Base-by-base conservation (phyloP, 108 stramenopile genomes). In the Nitzschia palea region DNA sequence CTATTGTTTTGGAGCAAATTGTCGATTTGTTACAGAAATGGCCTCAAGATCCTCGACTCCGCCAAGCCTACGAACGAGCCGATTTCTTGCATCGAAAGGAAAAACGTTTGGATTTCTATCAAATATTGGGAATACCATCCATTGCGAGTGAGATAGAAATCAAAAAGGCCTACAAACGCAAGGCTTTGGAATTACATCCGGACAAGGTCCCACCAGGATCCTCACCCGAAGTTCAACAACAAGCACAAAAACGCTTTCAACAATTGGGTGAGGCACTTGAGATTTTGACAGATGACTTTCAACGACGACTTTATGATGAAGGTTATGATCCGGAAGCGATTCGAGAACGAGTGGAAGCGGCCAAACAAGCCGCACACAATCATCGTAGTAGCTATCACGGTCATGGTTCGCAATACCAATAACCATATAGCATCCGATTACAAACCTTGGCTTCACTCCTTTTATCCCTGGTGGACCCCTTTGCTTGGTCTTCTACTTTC, bases 111-210 rank as follows among this genome's bases (percentile, higher is more conserved):
- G 71, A 83, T 36, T 83, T 67, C 55, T 87, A 87, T 61, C 29
- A 65, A 12, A 14, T 80, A 4, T 57, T 87, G 33, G 71, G 58
- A 9, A 65, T 79, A 1, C 55, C 73, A 0, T 14, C 55, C 0
- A 45, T 82, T 18, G 81, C 80, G 10, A 67, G 72, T 17, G 76
- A 67, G 55, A 76, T 67, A 27, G 86, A 87, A 67, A 87, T 87
- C 61, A 84, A 84, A 55, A 76, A 69, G 55, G 77, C 77, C 18
- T 87, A 87, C 73, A 79, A 80, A 28, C 50, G 42, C 8, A 56
- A 73, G 34, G 70, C 79, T 14, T 53, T 77, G 26, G 81, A 80
- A 18, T 60, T 68, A 2, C 86, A 87, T 58, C 86, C 86, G 1
- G 83, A 87, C 51, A 55, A 44, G n/a, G 18, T 65, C 8, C 64